Evolutionary conservation across 129 eudicot genomes (phyloP).

Genomic region (Kitagawia praeruptora): DNA sequence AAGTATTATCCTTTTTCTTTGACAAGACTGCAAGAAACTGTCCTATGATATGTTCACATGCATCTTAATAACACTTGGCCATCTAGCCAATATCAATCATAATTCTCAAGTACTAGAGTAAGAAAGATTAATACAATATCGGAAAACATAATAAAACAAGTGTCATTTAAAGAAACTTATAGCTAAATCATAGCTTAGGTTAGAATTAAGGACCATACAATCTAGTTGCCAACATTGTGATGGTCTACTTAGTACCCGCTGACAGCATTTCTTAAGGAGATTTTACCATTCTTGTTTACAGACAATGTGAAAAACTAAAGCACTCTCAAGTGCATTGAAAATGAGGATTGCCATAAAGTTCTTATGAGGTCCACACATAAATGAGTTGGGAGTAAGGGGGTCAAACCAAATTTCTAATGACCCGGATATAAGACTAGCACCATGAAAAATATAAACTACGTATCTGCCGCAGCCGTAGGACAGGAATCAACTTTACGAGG

Average conservation of each 20-base stretch:
- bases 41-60: background rate
- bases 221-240: background rate
- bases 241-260: background rate
- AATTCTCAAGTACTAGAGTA: background rate
- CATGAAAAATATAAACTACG: background rate
- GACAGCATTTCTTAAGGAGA: background rate
- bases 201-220: background rate
- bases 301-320: background rate
- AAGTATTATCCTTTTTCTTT: no score
- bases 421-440: background rate
- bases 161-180: background rate
- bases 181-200: background rate
- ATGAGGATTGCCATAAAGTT: background rate
- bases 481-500: background rate
- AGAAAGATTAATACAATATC: background rate
- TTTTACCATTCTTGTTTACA: background rate
- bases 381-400: background rate
- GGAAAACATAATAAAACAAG: background rate
- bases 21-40: no score
- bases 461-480: background rate
- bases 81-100: background rate
- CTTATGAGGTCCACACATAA: background rate
- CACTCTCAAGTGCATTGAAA: background rate
- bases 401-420: background rate
- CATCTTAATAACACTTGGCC: background rate